phyloP scores from a whole-genome alignment of 2,329 filamentous ascomycete genomes.

The Tolypocladium nubicola region DNA sequence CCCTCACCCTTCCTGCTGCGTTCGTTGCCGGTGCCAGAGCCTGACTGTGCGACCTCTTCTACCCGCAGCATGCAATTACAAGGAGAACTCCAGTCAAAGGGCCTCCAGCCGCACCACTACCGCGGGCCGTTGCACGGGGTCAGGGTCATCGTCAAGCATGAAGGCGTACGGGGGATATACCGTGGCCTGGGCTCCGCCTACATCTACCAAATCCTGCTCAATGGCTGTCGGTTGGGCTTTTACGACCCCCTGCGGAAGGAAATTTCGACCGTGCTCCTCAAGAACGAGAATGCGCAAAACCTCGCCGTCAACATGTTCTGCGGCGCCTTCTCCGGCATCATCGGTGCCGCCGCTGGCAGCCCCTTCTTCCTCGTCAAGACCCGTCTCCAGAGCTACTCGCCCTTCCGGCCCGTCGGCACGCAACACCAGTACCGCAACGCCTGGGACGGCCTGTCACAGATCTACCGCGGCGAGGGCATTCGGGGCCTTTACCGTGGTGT shows the following conservation, averaged over 20 bases:
- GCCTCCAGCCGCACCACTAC: constrained; percentile 79
- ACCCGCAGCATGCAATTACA: constrained; percentile 74
- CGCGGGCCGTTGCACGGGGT: constrained; percentile 86
- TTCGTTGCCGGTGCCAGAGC: neutral
- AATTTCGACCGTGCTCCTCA: constrained; percentile 59
- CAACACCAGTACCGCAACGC: constrained; percentile 89
- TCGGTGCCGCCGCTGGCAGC: constrained; percentile 85
- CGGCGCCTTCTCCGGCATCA: constrained; percentile 77
- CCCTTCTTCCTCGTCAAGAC: constrained; percentile 99
- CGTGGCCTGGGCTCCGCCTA: constrained; percentile 87
- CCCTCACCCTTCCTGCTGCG: neutral
- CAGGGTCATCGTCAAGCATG: constrained; percentile 79
- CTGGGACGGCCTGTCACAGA: constrained; percentile 69
- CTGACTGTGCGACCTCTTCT: neutral
- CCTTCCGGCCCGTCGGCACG: constrained; percentile 89
- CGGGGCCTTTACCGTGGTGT: constrained; percentile 83
- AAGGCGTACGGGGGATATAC: constrained; percentile 77
- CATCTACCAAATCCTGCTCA: constrained; percentile 90
- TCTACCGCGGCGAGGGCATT: constrained; percentile 68
- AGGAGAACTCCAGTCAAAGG: constrained; percentile 83
- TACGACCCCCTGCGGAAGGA: constrained; percentile 84
- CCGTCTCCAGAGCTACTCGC: constrained; percentile 84
- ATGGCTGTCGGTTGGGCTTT: constrained; percentile 92
- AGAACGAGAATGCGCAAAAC: constrained; percentile 66
- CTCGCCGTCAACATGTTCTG: constrained; percentile 89